Base-by-base conservation (phyloP, 371 early-diverging fungal genomes). In the Apophysomyces variabilis region DNA sequence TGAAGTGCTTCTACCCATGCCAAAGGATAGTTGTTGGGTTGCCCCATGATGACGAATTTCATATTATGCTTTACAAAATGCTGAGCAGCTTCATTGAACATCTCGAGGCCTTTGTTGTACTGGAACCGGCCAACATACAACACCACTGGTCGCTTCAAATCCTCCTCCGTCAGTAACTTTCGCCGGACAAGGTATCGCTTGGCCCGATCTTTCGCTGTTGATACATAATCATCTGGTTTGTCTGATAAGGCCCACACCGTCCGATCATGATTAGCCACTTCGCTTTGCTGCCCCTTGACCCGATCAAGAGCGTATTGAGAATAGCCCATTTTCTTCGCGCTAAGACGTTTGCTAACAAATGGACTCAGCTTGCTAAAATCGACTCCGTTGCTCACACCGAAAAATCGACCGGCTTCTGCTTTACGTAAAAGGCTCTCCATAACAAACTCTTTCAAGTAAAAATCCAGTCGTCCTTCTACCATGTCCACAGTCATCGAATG, bases 371-470 rank as follows among this genome's bases (percentile, higher is more conserved):
- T 71, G 6, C 66, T 67, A 32, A 84, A 80, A 61, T 87, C 90
- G 4, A 89, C 67, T 7, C 88, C 90, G 67, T 87, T 88, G 57
- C 85, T 85, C 57, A 89, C 84, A n/a, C 90, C 90, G 62, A 85
- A 72, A 66, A 88, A 89, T 9, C 78, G 65, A 5, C 73, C 73
- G 43, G 69, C 58, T 36, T 80, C 72, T 8, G 88, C 86, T 57
- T 80, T 84, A 5, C 71, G 70, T 32, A 88, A 62, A 16, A 89
- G 61, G 36, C 78, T 75, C 26, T 84, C 80, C 73, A 89, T 86
- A 6, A 85, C 80, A 0, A 88, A 70, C 66, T 89, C 90, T 58
- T 88, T 88, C 46, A 86, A 71, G 59, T 83, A 83, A 62, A 89
- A 85, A 47, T 87, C 82, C 46, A 85, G 44, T 8, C 76, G 75